A percentile compares a stretch with the other conserved stretches of the same genome.
Conservation (phyloP, 2,329 filamentous ascomycete species). For the Hypomyces rosellus region DNA sequence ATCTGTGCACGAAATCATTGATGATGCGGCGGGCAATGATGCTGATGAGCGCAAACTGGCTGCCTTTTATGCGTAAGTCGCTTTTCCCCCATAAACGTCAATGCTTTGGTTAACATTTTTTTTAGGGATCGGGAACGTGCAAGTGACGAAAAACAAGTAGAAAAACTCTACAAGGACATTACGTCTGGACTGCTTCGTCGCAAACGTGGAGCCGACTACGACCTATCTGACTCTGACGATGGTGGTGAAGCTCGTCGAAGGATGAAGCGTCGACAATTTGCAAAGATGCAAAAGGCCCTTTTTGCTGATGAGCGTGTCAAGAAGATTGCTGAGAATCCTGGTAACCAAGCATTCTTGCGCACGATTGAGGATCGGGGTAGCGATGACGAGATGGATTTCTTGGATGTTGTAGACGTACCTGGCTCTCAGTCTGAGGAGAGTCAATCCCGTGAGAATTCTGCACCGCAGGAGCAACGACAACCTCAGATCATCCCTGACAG, state of each 20-base stretch:
- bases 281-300: slow-evolving; percentile 83
- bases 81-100: background rate
- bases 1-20: slow-evolving; percentile 80
- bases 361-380: slow-evolving; percentile 78
- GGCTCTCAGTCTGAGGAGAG: slow-evolving; percentile 31
- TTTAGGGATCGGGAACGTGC: slow-evolving; percentile 69
- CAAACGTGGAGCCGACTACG: slow-evolving; percentile 74
- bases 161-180: slow-evolving; percentile 88
- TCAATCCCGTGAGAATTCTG: slow-evolving; percentile 22
- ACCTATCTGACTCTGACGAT: slow-evolving; percentile 87
- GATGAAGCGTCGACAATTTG: slow-evolving; percentile 81
- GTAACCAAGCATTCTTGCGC: slow-evolving; percentile 82
- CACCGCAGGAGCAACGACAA: slow-evolving; percentile 19
- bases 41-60: slow-evolving; percentile 76
- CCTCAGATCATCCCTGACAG: slow-evolving; percentile 42
- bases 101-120: slow-evolving; percentile 12
- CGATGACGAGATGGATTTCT: slow-evolving; percentile 71
- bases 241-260: slow-evolving; percentile 70
- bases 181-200: slow-evolving; percentile 81
- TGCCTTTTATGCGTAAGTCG: slow-evolving; percentile 80
- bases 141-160: slow-evolving; percentile 78
- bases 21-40: slow-evolving; percentile 72
- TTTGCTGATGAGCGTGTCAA: slow-evolving; percentile 84
- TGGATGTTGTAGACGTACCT: slow-evolving; percentile 42
- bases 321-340: slow-evolving; percentile 82